Base-by-base conservation (phyloP, 768 basidiomycete genomes). In the Trametopsis cervina region DNA sequence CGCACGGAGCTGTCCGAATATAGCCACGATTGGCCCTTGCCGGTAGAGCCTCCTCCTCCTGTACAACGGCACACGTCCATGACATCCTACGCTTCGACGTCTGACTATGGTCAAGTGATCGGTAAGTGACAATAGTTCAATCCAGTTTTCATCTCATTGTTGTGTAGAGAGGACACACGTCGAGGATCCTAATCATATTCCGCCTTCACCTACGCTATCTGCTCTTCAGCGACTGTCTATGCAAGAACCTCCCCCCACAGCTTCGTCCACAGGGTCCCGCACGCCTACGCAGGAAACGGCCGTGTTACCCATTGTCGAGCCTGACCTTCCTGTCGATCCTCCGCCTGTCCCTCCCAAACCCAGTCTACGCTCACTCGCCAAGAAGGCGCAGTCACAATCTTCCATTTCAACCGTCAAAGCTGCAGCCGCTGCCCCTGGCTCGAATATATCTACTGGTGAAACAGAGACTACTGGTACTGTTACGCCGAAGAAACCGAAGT, bases 151-250 rank as follows among this genome's bases (percentile, higher is more conserved):
- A 39, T 27, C 23, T 40, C 13, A 10, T 42, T 9, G 20, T 4
- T 33, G 6, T 4, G n/a, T 20, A 40, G 44, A 38, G 57, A 57
- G 59, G 18, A 54, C 60, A 4, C 45, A 42, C 11, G 40, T 50
- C n/a, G 37, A 46, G 29, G 74, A 83, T 62, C 81, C 83, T 23
- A 80, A 83, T 52, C 66, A 63, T 10, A 80, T 81, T 47, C 73
- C 75, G 18, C 75, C 79, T 17, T 86, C 85, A 11, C 85, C 84
- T 35, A 79, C 85, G 20, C 69, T 66, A 1, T 86, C 85, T 18
- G 85, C 85, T 15, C 57, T 84, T n/a, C 70, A 75, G 29, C 69
- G 76, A 24, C 68, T 85, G 25, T 80, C 83, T 11, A 69, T 67
- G 26, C 76, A 76, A 43, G 80, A 83, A 53, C 70, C 73, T 44